A percentile compares a stretch with the other conserved stretches of the same genome.
These are phyloP conservation scores for Conringia planisiliqua DNA, from an alignment of 345 rosid species.

Conservation along the genomic window DNA sequence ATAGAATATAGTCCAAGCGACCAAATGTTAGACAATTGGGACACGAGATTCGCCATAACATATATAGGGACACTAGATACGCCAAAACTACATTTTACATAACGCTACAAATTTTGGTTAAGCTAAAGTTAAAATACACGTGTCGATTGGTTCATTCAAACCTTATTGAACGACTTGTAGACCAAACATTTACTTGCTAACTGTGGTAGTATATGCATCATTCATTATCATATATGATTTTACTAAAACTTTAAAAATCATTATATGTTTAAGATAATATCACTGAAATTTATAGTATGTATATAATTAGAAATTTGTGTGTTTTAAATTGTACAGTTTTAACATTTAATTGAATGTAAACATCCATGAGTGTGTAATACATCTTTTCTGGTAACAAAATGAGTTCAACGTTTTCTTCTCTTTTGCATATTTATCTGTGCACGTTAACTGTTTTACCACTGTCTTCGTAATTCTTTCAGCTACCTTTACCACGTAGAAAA, in stretches of 20 bases:
- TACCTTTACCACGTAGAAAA: not conserved
- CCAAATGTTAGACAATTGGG: not conserved
- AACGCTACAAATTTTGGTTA: not conserved
- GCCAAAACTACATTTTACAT: not conserved
- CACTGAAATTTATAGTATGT: not conserved
- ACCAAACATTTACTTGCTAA: not conserved
- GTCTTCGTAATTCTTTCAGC: not conserved
- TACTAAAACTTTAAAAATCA: not conserved
- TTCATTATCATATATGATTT: not conserved
- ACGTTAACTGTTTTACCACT: not conserved
- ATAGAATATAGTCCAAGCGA: not conserved
- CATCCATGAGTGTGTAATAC: not conserved
- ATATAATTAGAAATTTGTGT: not conserved
- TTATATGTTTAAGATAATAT: not conserved
- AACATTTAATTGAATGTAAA: not conserved
- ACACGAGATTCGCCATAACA: not conserved
- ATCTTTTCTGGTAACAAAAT: not conserved
- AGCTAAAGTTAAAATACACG: not conserved
- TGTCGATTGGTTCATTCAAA: not conserved
- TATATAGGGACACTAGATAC: not conserved
- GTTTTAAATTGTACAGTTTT: not conserved
- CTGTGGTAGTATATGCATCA: not conserved
- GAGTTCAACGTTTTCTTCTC: not conserved
- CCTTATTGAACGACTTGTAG: not conserved
- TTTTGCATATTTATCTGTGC: not conserved